A percentile compares a stretch with the other conserved stretches of the same genome.
Conservation (phyloP, 2,329 filamentous ascomycete genomes). For the Dichotomopilus funicola region DNA sequence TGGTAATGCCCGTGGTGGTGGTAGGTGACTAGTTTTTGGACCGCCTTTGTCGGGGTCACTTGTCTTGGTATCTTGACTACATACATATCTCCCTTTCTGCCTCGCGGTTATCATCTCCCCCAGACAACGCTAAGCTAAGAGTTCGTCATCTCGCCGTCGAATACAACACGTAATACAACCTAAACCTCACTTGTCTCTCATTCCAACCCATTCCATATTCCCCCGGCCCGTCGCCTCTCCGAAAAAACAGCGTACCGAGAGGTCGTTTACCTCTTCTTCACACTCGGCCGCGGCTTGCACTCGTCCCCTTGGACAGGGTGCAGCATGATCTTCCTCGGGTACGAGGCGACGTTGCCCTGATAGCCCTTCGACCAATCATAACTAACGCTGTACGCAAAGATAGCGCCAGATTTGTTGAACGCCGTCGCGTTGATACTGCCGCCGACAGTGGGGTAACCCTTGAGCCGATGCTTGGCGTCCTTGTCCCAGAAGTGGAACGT, state of each 20-base stretch:
- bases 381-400: constrained; percentile 83
- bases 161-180: too few relatives aligned
- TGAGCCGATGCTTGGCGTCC: constrained; percentile 79
- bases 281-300: constrained; percentile 54
- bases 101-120: too few relatives aligned
- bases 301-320: constrained; percentile 63
- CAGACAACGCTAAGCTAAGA: too few relatives aligned
- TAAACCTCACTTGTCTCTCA: too few relatives aligned
- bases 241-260: background rate
- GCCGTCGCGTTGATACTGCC: constrained; percentile 84
- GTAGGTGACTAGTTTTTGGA: too few relatives aligned
- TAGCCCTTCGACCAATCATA: constrained; percentile 99
- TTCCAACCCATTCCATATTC: background rate
- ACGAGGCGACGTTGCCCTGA: constrained; percentile 67
- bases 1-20: too few relatives aligned
- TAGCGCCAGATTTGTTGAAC: constrained; percentile 81
- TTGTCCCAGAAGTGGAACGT: constrained; percentile 98
- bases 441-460: constrained; percentile 78
- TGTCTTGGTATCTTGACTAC: too few relatives aligned
- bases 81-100: too few relatives aligned
- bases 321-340: constrained; percentile 77
- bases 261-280: constrained; percentile 49
- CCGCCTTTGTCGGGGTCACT: too few relatives aligned
- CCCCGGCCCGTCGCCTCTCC: background rate
- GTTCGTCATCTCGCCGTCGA: too few relatives aligned